Base-by-base conservation (phyloP, 495 filamentous ascomycete genomes). In the Trichoderma gamsii region DNA sequence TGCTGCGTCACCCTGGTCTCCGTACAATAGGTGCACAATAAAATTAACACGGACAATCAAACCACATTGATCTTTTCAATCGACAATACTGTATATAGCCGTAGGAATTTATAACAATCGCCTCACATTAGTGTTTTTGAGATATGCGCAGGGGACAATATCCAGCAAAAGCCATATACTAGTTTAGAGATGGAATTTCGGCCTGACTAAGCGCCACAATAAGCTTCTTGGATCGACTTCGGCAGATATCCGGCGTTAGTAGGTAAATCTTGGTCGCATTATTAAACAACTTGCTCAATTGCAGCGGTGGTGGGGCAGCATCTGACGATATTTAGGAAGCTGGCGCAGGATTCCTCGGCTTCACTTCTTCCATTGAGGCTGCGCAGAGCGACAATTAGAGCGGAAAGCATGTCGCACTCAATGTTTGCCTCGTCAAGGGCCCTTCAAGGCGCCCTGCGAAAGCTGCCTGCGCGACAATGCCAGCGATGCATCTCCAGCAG, bases 361-460 rank as follows among this genome's bases (percentile, higher is more conserved):
- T 41, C 41, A 41, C 0, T 65, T 65, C n/a, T 46, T 41, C 16
- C 21, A 23, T 43, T 15, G 35, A 35, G 29, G 18, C 43, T 16
- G 18, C 43, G 16, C 49, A 52, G 8, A n/a, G 32, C 35, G 21
- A 27, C 63, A 6, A 43, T 23, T 23, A 16, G 63, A 59, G 18
- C 43, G 56, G 51, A 70, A 59, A 71, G 25, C 5, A 79, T 79
- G 77, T 70, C 73, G 63, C 74, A 72, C 61, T 66, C 71, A 63
- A 63, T 66, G 35, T 38, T 38, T 27, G 67, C 72, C 35, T 61
- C 70, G 43, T 70, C 71, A 61, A 71, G 74, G 69, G 70, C 72
- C 64, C 35, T 71, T 8, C 3, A 74, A 63, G 73, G 71, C 56
- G 66, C 70, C 21, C 66, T 77, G 4, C 49, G 70, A 27, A 71